These are phyloP conservation scores for Candida glaebosa DNA, from an alignment of 805 yeast species.

Conservation along the genomic window DNA sequence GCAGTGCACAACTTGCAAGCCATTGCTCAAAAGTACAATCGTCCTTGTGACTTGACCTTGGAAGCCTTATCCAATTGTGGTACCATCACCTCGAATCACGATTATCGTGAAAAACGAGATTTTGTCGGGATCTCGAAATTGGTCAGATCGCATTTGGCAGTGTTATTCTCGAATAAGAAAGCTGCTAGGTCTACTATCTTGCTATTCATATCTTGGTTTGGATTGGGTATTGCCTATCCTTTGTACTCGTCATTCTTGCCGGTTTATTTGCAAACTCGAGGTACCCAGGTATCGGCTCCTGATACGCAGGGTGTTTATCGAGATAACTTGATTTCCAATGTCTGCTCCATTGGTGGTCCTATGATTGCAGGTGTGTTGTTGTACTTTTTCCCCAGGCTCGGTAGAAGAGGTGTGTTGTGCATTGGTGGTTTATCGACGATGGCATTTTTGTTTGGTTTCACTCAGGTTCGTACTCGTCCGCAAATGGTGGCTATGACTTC, in stretches of 20 bases:
- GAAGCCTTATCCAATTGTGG: slow-evolving; percentile 48
- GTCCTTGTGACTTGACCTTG: slow-evolving; percentile 40
- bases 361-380: slow-evolving; percentile 24
- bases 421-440: slow-evolving; percentile 52
- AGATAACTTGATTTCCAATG: slow-evolving; percentile 25
- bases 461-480: slow-evolving; percentile 50
- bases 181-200: slow-evolving; percentile 40
- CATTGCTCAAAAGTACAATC: slow-evolving; percentile 44
- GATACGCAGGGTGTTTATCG: slow-evolving; percentile 18
- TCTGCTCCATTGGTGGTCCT: slow-evolving; percentile 27
- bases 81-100: slow-evolving; percentile 17
- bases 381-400: slow-evolving; percentile 28
- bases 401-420: slow-evolving; percentile 57
- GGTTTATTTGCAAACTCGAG: slow-evolving; percentile 46
- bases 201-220: slow-evolving; percentile 47
- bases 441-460: slow-evolving; percentile 58
- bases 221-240: slow-evolving; percentile 54
- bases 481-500: slow-evolving; percentile 44
- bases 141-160: slow-evolving; percentile 32
- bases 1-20: slow-evolving; percentile 40
- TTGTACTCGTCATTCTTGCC: slow-evolving; percentile 52
- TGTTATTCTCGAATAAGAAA: slow-evolving; percentile 37
- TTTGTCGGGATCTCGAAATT: slow-evolving; percentile 19
- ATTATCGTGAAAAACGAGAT: slow-evolving; percentile 18
- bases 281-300: slow-evolving; percentile 42